Conservation (phyloP, 2,329 filamentous ascomycete genomes). For the Aspergillus persii region DNA sequence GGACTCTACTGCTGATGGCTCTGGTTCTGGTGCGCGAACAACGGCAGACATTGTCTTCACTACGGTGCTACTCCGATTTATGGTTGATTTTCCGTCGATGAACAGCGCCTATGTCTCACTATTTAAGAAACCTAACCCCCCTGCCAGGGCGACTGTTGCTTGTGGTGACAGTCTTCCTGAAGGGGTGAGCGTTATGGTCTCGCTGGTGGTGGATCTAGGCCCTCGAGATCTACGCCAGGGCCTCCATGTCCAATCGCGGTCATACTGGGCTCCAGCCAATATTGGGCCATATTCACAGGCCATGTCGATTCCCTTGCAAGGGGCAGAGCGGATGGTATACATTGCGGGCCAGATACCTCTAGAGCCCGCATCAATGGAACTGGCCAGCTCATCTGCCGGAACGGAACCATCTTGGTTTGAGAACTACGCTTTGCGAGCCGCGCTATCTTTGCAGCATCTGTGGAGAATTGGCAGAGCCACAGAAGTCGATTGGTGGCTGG, state of each 20-base stretch:
- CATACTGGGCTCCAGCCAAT: conserved; percentile 97
- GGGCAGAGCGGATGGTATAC: conserved; percentile 51
- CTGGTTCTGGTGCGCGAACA: conserved; percentile 8
- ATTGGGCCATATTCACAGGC: conserved; percentile 97
- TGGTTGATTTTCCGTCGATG: conserved; percentile 73
- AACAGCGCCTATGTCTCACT: conserved; percentile 74
- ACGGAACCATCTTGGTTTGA: conserved; percentile 22
- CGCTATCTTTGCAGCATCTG: conserved; percentile 81
- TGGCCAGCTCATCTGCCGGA: conserved; percentile 27
- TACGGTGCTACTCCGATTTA: conserved; percentile 70
- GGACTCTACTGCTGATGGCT: neutral
- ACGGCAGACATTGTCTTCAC: conserved; percentile 47
- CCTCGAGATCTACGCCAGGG: conserved; percentile 42
- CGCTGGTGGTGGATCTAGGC: conserved; percentile 46
- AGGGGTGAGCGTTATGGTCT: conserved; percentile 61
- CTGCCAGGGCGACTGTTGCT: conserved; percentile 78
- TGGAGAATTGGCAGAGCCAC: conserved; percentile 76
- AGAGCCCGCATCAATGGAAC: conserved; percentile 72
- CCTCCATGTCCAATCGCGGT: conserved; percentile 87
- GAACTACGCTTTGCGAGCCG: conserved; percentile 58
- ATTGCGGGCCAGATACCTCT: conserved; percentile 92
- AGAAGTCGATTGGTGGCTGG: conserved; percentile 71
- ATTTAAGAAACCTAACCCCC: conserved; percentile 77
- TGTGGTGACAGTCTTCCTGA: conserved; percentile 66
- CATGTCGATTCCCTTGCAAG: conserved; percentile 46